phyloP scores from a whole-genome alignment of 164 flowering plant species.

The Kalanchoe fedtschenkoi region DNA sequence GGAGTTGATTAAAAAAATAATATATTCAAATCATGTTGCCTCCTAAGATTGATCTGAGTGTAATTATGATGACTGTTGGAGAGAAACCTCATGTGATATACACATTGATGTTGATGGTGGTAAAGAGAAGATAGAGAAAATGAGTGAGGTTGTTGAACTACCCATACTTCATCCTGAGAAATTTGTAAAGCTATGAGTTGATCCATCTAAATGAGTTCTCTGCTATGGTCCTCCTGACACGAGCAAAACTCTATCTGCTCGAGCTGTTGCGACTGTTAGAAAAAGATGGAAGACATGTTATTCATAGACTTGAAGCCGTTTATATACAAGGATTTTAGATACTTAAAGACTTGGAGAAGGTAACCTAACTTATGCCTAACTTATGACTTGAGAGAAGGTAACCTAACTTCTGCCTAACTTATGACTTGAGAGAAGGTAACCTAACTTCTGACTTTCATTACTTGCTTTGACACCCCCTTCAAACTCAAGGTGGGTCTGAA shows the following conservation, averaged over 20 bases:
- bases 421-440: too few relatives aligned
- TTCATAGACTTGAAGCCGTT: too few relatives aligned
- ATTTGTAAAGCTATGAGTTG: constrained; percentile 96
- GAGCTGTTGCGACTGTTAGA: constrained; percentile 98
- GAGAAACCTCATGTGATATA: constrained; percentile 98
- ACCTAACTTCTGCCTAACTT: too few relatives aligned
- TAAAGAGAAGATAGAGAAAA: constrained; percentile 94
- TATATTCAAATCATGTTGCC: constrained; percentile 96
- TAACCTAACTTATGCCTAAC: too few relatives aligned
- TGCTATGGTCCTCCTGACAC: constrained; percentile 99
- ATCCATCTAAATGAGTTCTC: constrained; percentile 97
- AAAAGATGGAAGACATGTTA: too few relatives aligned
- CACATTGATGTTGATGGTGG: constrained; percentile 98
- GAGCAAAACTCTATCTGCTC: constrained; percentile 89
- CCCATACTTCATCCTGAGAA: constrained; percentile 99
- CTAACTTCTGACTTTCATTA: too few relatives aligned
- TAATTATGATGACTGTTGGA: constrained; percentile 99
- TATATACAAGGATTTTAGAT: too few relatives aligned
- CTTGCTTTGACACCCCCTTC: too few relatives aligned
- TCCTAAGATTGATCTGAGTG: constrained; percentile 97
- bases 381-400: too few relatives aligned
- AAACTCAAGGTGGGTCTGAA: too few relatives aligned
- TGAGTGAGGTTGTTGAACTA: constrained; percentile 94
- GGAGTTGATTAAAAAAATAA: constrained; percentile 96
- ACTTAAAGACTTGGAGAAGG: too few relatives aligned